Percentiles rank a stretch among this genome's conserved stretches.
Conservation (phyloP, 306 rosid genomes). For the Cucurbita ficifolia region DNA sequence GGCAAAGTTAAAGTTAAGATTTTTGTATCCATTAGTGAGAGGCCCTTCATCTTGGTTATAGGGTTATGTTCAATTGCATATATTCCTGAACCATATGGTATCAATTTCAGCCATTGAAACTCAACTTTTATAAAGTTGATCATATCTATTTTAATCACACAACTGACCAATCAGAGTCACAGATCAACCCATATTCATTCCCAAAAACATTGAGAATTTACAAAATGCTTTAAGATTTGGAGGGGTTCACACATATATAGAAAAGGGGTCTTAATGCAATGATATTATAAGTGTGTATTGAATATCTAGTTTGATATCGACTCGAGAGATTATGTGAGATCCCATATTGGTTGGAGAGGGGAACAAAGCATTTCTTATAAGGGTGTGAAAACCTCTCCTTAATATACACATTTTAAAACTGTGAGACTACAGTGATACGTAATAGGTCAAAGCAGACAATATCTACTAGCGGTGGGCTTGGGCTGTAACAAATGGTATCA, state of each 20-base stretch:
- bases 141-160: constrained; percentile 1
- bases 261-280: neutral
- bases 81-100: constrained; percentile 4
- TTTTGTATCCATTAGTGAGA: neutral
- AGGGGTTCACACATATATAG: neutral
- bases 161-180: neutral
- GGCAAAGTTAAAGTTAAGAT: neutral
- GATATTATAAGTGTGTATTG: neutral
- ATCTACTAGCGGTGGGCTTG: no score
- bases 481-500: no score
- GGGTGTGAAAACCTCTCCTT: no score
- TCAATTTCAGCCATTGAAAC: constrained; percentile 2
- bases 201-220: neutral
- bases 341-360: no score
- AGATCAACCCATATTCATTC: neutral
- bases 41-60: neutral
- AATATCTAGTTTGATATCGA: no score
- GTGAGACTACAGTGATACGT: no score
- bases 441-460: no score
- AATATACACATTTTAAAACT: no score
- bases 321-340: no score
- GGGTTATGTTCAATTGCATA: neutral
- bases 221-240: neutral
- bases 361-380: no score
- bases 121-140: neutral